A percentile compares a stretch with the other conserved stretches of the same genome.
Conservation (phyloP, 1,139 yeast genomes). For the Debaryomyces sp. region DNA sequence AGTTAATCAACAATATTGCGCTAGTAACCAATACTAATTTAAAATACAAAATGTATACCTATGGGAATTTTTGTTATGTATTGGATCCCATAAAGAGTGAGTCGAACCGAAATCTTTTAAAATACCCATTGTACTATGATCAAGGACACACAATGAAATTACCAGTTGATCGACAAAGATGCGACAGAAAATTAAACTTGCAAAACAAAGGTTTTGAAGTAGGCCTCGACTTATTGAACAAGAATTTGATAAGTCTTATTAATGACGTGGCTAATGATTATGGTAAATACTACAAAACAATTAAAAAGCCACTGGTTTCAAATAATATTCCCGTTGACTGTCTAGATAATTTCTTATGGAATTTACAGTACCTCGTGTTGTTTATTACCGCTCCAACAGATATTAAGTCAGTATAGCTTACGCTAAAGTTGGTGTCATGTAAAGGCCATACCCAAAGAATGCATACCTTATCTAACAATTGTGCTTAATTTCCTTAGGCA, state of each 20-base stretch:
- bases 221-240: slow-evolving; percentile 37
- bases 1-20: slow-evolving; percentile 28
- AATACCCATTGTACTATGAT: slow-evolving; percentile 35
- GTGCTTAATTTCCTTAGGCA: background rate
- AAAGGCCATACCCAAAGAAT: background rate
- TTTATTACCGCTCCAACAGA: slow-evolving; percentile 35
- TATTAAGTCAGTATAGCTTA: background rate
- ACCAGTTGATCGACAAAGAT: slow-evolving; percentile 11
- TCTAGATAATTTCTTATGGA: slow-evolving; percentile 48
- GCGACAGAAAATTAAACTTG: slow-evolving; percentile 11
- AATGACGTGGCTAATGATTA: slow-evolving; percentile 25
- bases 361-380: slow-evolving; percentile 38
- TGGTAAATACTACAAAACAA: slow-evolving; percentile 17
- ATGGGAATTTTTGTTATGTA: slow-evolving; percentile 28
- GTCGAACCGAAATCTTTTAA: background rate
- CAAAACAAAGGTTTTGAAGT: slow-evolving; percentile 36
- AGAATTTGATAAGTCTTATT: slow-evolving; percentile 32
- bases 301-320: slow-evolving; percentile 13
- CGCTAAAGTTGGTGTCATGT: background rate
- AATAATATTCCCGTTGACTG: slow-evolving; percentile 41
- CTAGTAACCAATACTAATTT: slow-evolving; percentile 28
- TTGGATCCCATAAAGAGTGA: slow-evolving; percentile 23
- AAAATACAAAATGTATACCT: slow-evolving; percentile 29
- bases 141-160: slow-evolving; percentile 24
- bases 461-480: background rate